These are phyloP conservation scores for Quercus ilex DNA, from an alignment of 306 rosid species.

Conservation along the genomic window DNA sequence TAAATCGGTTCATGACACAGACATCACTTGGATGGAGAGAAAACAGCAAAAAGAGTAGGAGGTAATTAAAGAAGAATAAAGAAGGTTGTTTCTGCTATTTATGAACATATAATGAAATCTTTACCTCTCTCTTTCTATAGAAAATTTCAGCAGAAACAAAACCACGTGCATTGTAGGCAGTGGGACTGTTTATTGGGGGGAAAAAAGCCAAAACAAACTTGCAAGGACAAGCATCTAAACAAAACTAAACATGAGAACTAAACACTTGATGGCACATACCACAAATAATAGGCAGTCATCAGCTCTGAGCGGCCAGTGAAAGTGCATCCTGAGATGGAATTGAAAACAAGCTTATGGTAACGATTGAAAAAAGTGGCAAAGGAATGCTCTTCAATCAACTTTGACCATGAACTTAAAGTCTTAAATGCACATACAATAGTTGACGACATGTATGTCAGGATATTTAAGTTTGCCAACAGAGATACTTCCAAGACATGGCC, in stretches of 20 bases:
- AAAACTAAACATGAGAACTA: not conserved
- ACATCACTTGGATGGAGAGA: not conserved
- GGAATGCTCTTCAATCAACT: not conserved
- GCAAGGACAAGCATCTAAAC: constrained; percentile 21
- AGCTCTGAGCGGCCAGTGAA: constrained; percentile 81
- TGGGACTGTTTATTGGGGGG: constrained; percentile 51
- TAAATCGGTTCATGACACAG: constrained; percentile 13
- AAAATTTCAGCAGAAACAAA: constrained; percentile 71
- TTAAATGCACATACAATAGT: not conserved
- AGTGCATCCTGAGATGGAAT: constrained; percentile 69
- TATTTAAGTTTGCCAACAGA: not conserved
- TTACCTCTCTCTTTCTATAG: constrained; percentile 84
- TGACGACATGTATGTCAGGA: not conserved
- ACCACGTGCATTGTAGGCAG: constrained; percentile 63
- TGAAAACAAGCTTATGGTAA: not conserved
- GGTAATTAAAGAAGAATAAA: not conserved
- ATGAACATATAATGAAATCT: constrained; percentile 1
- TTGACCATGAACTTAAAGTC: not conserved
- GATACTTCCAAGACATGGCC: not conserved
- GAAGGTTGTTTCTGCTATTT: not conserved
- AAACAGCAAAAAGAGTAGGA: not conserved
- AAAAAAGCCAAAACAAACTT: not conserved
- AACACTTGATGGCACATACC: constrained; percentile 42
- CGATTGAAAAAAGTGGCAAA: not conserved
- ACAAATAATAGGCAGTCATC: constrained; percentile 90